Base-by-base conservation (phyloP, 306 rosid genomes). In the Cotoneaster glaucophyllus region DNA sequence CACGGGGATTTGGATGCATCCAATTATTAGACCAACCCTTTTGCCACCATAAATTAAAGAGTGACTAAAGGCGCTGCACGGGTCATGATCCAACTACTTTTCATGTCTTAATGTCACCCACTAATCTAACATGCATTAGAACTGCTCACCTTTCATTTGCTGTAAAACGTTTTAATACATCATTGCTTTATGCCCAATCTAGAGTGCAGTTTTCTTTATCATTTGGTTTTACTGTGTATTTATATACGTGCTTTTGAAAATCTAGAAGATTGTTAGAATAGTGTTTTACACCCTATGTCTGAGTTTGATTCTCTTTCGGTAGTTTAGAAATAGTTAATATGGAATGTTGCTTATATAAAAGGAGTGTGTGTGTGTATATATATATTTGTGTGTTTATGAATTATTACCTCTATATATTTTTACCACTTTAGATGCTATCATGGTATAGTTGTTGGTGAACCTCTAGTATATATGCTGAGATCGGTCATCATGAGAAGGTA, bases 81-180 rank as follows among this genome's bases (percentile, higher is more conserved):
- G 81, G 87, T 81, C 85, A 71, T 82, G 88, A 86, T 74, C 81
- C 80, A 82, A 79, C 80, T 28, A 82, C 84, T 77, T 86, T 84
- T 86, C 83, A 82, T 88, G 92, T 85, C 80, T 84, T 88, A 83
- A 82, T 88, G 92, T 86, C 80, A 25, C 88, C 93, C 97, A 91
- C 89, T 85, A 79, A 89, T 84, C 91, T 76, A 80, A 78, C 87
- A 88, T 72, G 11, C 54, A 65, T 34, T 81, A 80, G 80, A 57
- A 75, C 83, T 77, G 73, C 77, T 78, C 81, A 78, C 81, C 80
- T 81, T 78, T 88, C 72, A 71, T 81, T 83, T 85, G 83, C 82
- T 90, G 86, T 18, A 41, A 70, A 21, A 29, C 21, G 2, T 65
- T 25, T 78, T 59, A 19, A 71, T 26, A 24, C 9, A 4, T 58